Base-by-base conservation (phyloP, 768 basidiomycete genomes). In the Suillus discolor region DNA sequence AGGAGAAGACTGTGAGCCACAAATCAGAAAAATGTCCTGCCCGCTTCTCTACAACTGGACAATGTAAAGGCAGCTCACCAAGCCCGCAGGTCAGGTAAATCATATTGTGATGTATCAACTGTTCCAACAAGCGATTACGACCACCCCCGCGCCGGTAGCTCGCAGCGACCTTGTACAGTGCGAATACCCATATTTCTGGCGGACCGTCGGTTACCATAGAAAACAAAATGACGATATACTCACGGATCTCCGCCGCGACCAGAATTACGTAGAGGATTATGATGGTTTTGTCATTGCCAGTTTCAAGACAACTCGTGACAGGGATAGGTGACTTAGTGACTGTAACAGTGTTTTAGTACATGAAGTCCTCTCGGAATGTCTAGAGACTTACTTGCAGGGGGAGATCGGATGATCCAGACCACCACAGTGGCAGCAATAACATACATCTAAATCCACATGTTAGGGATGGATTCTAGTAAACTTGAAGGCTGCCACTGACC, bases 51-150 rank as follows among this genome's bases (percentile, higher is more conserved):
- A 18, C 9, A 12, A 25, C 25, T 23, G 3, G 25, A 6, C 18
- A 18, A 20, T 42, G 18, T 20, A 11, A 28, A 28, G 16, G 39
- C 18, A 12, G 28, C 59, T 60, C 39, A 60, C 59, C 25, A 18
- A 60, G 25, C 13, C 59, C 39, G 39, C 59, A 60, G 18, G 59
- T 41, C 39, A 60, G 18, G 39, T 60, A 60, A 60, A 60, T 20
- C 18, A 60, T 12, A 28, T 60, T 60, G 25, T 60, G 59, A 41
- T 42, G 39, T 25, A 60, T 20, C 25, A 60, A 12, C 18, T 42
- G 59, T 42, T 41, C 59, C 25, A 42, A 42, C 39, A 42, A 41
- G 23, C 25, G 59, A 28, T 60, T 60, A 28, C 41, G 39, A 25
- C 1, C 11, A 25, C 39, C 59, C 25, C 41, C 18, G 18, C 6